Evolutionary conservation across 768 basidiomycete genomes (phyloP).

Genomic region (Pisolithus orientalis): DNA sequence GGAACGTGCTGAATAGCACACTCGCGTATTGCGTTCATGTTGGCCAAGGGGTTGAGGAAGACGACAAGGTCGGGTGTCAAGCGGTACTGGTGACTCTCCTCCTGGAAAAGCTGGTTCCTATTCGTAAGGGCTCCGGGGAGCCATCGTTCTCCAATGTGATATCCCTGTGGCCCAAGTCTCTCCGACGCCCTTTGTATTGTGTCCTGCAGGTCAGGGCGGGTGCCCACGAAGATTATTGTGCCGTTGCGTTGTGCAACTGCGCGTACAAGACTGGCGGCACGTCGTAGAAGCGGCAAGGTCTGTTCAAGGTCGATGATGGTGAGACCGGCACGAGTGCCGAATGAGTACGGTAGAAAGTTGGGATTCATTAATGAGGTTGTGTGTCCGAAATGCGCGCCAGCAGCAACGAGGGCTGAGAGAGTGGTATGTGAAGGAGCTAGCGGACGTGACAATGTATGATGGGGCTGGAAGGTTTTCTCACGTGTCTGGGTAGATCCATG

Average conservation of each 20-base stretch:
- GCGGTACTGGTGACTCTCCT: slow-evolving; percentile 44
- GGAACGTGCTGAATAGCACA: slow-evolving; percentile 87
- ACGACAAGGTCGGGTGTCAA: slow-evolving; percentile 83
- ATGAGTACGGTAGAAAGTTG: slow-evolving; percentile 87
- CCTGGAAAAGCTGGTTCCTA: slow-evolving; percentile 66
- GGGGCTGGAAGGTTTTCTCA: slow-evolving; percentile 65
- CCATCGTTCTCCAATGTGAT: slow-evolving; percentile 85
- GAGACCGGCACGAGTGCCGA: slow-evolving; percentile 84
- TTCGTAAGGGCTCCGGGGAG: slow-evolving; percentile 95
- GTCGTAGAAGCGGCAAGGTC: slow-evolving; percentile 85
- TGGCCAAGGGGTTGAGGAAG: slow-evolving; percentile 84
- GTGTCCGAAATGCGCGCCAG: slow-evolving; percentile 94
- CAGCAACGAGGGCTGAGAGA: slow-evolving; percentile 83
- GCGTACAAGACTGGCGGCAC: slow-evolving; percentile 83
- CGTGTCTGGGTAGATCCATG: slow-evolving; percentile 76
- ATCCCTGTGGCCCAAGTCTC: slow-evolving; percentile 75
- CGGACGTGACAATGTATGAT: slow-evolving; percentile 63
- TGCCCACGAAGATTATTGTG: slow-evolving; percentile 85
- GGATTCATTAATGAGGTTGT: slow-evolving; percentile 78
- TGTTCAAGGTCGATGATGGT: slow-evolving; percentile 94
- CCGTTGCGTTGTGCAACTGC: slow-evolving; percentile 78
- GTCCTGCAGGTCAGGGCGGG: slow-evolving; percentile 69
- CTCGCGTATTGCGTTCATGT: slow-evolving; percentile 84
- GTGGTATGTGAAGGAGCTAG: slow-evolving; percentile 57
- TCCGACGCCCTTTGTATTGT: slow-evolving; percentile 74